These are phyloP conservation scores for Gautieria morchelliformis DNA, from an alignment of 768 basidiomycete species.

Conservation along the genomic window DNA sequence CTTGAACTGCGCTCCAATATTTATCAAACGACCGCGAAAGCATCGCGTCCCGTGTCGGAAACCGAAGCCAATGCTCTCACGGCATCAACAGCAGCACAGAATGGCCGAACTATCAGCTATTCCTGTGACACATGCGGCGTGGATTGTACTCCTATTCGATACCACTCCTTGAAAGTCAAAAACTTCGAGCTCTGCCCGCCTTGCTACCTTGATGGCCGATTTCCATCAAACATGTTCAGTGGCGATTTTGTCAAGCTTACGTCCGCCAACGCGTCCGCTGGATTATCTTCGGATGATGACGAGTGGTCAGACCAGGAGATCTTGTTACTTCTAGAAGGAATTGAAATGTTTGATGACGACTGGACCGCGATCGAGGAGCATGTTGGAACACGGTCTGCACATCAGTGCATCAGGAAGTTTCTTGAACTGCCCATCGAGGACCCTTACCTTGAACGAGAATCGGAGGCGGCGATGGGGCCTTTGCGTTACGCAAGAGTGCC, in stretches of 20 bases:
- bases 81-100: constrained; percentile 28
- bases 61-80: constrained; percentile 59
- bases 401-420: constrained; percentile 95
- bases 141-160: constrained; percentile 81
- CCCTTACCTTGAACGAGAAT: constrained; percentile 60
- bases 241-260: constrained; percentile 93
- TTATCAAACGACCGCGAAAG: constrained; percentile 80
- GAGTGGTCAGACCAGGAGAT: constrained; percentile 90
- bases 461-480: constrained; percentile 67
- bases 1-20: constrained; percentile 83
- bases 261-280: constrained; percentile 15
- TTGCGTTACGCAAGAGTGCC: constrained; percentile 73
- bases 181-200: constrained; percentile 84
- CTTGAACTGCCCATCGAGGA: constrained; percentile 95
- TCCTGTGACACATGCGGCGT: constrained; percentile 92
- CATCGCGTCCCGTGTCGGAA: constrained; percentile 60
- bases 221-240: constrained; percentile 92
- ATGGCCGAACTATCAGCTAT: constrained; percentile 41
- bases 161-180: constrained; percentile 89
- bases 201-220: constrained; percentile 94
- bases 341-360: constrained; percentile 98
- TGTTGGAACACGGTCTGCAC: constrained; percentile 82
- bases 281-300: constrained; percentile 32
- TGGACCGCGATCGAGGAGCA: constrained; percentile 92
- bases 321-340: constrained; percentile 81